Base-by-base conservation (phyloP, 164 flowering plant species). In the Chimonanthus salicifolius region DNA sequence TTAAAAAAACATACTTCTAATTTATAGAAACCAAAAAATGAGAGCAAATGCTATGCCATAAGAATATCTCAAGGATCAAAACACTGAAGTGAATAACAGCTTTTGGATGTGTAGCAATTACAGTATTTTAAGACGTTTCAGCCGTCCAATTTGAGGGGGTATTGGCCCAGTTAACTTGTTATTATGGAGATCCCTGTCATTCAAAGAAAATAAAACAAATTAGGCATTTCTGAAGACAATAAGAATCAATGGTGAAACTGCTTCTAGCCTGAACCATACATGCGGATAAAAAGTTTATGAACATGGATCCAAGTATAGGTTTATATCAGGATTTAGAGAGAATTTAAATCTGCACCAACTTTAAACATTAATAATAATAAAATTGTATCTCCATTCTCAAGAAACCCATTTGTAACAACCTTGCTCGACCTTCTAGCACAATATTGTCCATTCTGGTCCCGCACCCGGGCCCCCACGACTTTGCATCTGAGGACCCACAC, bases 131-230 rank as follows among this genome's bases (percentile, higher is more conserved):
- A 93, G 97, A 58, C 85, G 94, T 84, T 81, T 95, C 76, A 95
- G 83, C 71, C 99, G 84, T 73, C 96, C 97, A 71, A 95, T 95
- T 82, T 95, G 97, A 62, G 98, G 88, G 76, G 99, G 98, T 75
- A 93, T 92, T 51, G 98, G 97, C 20, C 99, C 99, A 6, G 94
- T 95, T 82, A 95, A 81, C 83, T 93, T 95, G 89, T 95, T 95
- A 70, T 95, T 95, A 73, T 95, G 99, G 58, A 95, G 89, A 86
- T 95, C 99, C 89, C 98, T 93, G 94, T 58, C 64, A 84, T 8
- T 69, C n/a, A 58, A 58, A 79, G 49, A 75, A 2, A 71, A 6
- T 64, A 16, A 58, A 13, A 68, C 58, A 63, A 21, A 71, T 77
- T 64, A 74, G 62, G 51, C 20, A 74, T 73, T 45, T 73, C 51